Conservation (phyloP, 805 yeast species). For the Lachancea waltii region DNA sequence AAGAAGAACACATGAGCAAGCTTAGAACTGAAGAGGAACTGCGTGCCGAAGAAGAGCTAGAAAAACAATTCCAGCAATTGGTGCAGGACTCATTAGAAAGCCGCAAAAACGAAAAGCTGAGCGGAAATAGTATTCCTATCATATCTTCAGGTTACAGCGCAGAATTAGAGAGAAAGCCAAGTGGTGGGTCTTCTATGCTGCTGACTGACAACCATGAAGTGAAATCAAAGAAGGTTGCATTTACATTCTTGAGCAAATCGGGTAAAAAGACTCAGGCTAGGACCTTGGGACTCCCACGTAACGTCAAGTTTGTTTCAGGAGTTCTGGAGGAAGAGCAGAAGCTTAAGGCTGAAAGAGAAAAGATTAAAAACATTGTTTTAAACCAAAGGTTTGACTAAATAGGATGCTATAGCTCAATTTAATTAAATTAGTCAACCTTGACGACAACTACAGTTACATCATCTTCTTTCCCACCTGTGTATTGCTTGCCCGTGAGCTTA, state of each 20-base stretch:
- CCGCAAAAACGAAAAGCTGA: slow-evolving; percentile 28
- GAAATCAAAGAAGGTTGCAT: slow-evolving; percentile 33
- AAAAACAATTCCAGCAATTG: slow-evolving; percentile 48
- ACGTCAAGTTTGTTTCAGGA: slow-evolving; percentile 47
- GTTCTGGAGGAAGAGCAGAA: slow-evolving; percentile 46
- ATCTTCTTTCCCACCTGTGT: slow-evolving; percentile 91
- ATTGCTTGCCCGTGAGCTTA: slow-evolving; percentile 56
- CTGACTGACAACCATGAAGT: background rate
- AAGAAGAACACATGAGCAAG: slow-evolving; percentile 36
- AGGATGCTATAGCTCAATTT: background rate
- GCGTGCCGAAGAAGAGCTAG: slow-evolving; percentile 46
- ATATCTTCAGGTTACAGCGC: slow-evolving; percentile 11
- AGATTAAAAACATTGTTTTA: slow-evolving; percentile 50
- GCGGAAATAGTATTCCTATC: slow-evolving; percentile 24
- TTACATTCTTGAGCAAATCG: slow-evolving; percentile 49
- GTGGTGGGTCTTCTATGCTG: background rate
- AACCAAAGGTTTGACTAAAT: slow-evolving; percentile 31
- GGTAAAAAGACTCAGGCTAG: slow-evolving; percentile 44
- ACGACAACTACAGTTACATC: slow-evolving; percentile 83
- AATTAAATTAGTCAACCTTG: slow-evolving; percentile 36
- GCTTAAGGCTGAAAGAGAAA: slow-evolving; percentile 46
- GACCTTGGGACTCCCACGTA: slow-evolving; percentile 45
- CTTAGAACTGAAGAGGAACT: slow-evolving; percentile 37
- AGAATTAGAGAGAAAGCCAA: slow-evolving; percentile 1
- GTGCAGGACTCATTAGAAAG: slow-evolving; percentile 46